Evolutionary conservation across 805 yeast genomes (phyloP).

Genomic region (Nakazawaea anatomiae): DNA sequence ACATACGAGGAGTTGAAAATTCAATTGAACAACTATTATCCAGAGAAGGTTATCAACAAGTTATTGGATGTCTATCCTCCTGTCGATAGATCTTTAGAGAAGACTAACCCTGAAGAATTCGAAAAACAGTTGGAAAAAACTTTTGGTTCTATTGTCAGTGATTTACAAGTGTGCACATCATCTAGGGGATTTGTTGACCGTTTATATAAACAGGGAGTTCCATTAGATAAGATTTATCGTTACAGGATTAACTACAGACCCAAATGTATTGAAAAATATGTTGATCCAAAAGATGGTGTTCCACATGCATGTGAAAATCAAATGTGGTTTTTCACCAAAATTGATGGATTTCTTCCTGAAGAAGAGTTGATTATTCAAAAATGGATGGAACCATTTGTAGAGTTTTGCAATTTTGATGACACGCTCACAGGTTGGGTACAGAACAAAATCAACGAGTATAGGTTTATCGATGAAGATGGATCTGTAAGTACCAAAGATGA

Average conservation of each 20-base stretch:
- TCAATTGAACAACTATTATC: conserved; percentile 32
- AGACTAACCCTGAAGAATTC: conserved; percentile 14
- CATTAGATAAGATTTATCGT: conserved; percentile 11
- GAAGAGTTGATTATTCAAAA: conserved; percentile 13
- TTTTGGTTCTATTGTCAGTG: conserved; percentile 31
- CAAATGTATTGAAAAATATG: conserved; percentile 8
- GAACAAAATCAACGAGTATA: conserved; percentile 17
- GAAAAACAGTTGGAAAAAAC: conserved; percentile 17
- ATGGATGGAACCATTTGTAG: conserved; percentile 20
- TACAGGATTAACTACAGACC: conserved; percentile 12
- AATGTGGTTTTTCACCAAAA: conserved; percentile 26
- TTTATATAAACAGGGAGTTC: conserved; percentile 15
- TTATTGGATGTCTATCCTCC: conserved; percentile 13
- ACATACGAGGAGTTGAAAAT: conserved; percentile 23
- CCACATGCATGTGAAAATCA: conserved; percentile 13
- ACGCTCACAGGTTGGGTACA: conserved; percentile 25
- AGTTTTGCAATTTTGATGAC: conserved; percentile 22
- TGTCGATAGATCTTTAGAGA: conserved; percentile 8
- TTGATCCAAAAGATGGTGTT: conserved; percentile 11
- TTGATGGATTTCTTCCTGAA: conserved; percentile 21
- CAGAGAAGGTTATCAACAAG: conserved; percentile 23
- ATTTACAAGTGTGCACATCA: conserved; percentile 33
- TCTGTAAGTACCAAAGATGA: conserved; percentile 21
- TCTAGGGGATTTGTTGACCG: conserved; percentile 28
- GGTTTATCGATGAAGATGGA: conserved; percentile 26